phyloP scores from a whole-genome alignment of 1,284 basidiomycete species.

The Fomitopsis palustris region DNA sequence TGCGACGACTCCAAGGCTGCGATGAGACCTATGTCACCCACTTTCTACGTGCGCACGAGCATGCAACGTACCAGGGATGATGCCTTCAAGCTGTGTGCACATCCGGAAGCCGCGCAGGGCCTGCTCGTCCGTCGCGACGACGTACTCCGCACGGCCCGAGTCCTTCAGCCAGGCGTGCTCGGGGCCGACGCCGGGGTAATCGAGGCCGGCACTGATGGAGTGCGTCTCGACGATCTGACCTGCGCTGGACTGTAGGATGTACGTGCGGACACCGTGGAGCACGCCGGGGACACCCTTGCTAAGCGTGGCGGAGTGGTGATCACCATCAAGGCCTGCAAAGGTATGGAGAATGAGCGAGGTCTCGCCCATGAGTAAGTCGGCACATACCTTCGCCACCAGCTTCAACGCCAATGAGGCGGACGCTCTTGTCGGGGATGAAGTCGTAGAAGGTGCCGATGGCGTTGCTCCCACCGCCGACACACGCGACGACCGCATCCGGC shows the following conservation, averaged over 20 bases:
- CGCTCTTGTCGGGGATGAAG: constrained; percentile 84
- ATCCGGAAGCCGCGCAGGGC: constrained; percentile 91
- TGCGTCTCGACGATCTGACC: constrained; percentile 98
- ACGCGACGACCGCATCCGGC: constrained; percentile 93
- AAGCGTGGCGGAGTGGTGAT: constrained; percentile 89
- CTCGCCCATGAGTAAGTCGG: neutral
- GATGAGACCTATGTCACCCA: neutral
- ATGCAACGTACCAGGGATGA: constrained; percentile 81
- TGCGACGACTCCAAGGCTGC: constrained; percentile 92
- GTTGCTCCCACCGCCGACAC: constrained; percentile 97
- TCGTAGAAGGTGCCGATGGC: constrained; percentile 97
- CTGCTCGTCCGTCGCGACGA: constrained; percentile 90
- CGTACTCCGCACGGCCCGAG: constrained; percentile 90
- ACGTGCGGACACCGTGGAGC: constrained; percentile 94
- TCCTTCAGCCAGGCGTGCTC: constrained; percentile 98
- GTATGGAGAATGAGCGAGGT: neutral
- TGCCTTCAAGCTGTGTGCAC: constrained; percentile 91
- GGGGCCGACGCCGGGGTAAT: constrained; percentile 93
- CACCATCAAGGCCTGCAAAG: constrained; percentile 69
- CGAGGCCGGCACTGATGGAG: constrained; percentile 93
- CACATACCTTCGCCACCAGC: constrained; percentile 87
- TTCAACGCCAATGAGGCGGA: constrained; percentile 90
- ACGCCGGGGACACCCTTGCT: constrained; percentile 90
- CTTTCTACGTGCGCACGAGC: neutral
- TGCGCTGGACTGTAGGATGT: constrained; percentile 83